phyloP scores from a whole-genome alignment of 2,329 filamentous ascomycete species.

The Paraphoma sp. region DNA sequence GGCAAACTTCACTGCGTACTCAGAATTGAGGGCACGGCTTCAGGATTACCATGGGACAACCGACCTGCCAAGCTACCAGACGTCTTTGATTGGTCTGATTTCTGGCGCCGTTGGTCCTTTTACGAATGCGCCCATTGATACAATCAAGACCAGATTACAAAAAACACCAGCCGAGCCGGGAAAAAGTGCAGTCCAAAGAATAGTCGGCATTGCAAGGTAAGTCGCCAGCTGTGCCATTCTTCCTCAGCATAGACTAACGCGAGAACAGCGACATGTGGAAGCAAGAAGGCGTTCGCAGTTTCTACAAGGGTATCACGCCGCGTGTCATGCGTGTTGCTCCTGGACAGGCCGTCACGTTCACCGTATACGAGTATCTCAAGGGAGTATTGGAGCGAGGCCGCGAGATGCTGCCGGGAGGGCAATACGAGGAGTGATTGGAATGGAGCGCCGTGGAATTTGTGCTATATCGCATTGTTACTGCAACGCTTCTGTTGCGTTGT shows the following conservation, averaged over 20 bases:
- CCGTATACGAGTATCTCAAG: conserved; percentile 61
- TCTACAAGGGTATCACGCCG: conserved; percentile 99
- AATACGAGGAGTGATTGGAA: conserved; percentile 55
- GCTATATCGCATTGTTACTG: not conserved
- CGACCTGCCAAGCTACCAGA: conserved; percentile 84
- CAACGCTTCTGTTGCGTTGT: not conserved
- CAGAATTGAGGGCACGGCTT: conserved; percentile 84
- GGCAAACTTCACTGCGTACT: conserved; percentile 94
- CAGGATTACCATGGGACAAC: conserved; percentile 76
- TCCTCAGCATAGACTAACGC: too few relatives aligned
- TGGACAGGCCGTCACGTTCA: conserved; percentile 83
- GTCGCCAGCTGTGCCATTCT: conserved; percentile 28
- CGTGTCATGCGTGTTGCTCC: conserved; percentile 97
- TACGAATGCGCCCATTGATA: conserved; percentile 97
- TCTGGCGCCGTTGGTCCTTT: conserved; percentile 94
- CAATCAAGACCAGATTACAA: conserved; percentile 96
- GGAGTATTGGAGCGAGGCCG: conserved; percentile 55
- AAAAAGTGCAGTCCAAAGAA: conserved; percentile 79
- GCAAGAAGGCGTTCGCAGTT: conserved; percentile 91
- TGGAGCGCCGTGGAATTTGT: not conserved
- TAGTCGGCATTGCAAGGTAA: conserved; percentile 71
- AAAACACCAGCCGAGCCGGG: conserved; percentile 84
- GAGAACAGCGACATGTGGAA: conserved; percentile 60
- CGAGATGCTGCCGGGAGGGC: conserved; percentile 55
- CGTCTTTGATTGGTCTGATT: conserved; percentile 86